phyloP scores from a whole-genome alignment of 495 filamentous ascomycete genomes.

The Endocarpon pusillum region DNA sequence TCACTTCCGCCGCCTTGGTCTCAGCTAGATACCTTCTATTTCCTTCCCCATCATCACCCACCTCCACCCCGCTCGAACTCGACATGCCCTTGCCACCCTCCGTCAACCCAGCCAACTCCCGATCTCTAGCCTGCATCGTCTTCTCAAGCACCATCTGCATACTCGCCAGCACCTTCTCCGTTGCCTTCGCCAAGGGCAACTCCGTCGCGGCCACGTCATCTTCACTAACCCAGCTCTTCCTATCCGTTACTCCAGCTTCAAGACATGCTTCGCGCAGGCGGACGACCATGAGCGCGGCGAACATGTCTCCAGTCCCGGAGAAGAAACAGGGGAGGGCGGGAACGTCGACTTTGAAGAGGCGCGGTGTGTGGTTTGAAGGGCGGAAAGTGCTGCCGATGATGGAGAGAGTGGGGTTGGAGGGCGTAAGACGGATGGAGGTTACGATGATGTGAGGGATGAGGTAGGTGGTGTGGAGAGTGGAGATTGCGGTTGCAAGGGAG shows the following conservation, averaged over 20 bases:
- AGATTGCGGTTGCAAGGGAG: slow-evolving; percentile 55
- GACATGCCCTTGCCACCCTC: slow-evolving; percentile 17
- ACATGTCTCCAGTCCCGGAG: slow-evolving; percentile 95
- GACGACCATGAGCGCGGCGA: slow-evolving; percentile 75
- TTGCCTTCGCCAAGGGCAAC: slow-evolving; percentile 64
- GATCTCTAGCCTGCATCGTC: slow-evolving; percentile 53
- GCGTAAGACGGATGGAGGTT: slow-evolving; percentile 54
- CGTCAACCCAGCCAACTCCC: slow-evolving; percentile 31
- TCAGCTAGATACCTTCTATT: slow-evolving; percentile 46
- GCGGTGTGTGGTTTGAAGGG: slow-evolving; percentile 42
- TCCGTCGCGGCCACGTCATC: slow-evolving; percentile 50
- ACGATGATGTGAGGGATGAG: slow-evolving; percentile 79
- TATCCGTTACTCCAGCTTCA: slow-evolving; percentile 27
- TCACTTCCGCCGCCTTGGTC: slow-evolving; percentile 67
- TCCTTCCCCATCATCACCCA: slow-evolving; percentile 31
- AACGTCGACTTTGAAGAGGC: slow-evolving; percentile 69
- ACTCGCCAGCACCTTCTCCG: slow-evolving; percentile 75
- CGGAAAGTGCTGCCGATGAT: slow-evolving; percentile 61
- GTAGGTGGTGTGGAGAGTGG: slow-evolving; percentile 57
- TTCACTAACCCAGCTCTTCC: slow-evolving; percentile 46
- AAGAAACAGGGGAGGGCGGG: slow-evolving; percentile 84
- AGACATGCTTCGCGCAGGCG: slow-evolving; percentile 70
- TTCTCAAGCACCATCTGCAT: slow-evolving; percentile 75
- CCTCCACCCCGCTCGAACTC: slow-evolving; percentile 14
- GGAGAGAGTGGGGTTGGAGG: slow-evolving; percentile 37